Evolutionary conservation across 257 asterid genomes (phyloP), one percentile per base, ranked within the genome.

Genomic region (Leonotis leonurus): DNA sequence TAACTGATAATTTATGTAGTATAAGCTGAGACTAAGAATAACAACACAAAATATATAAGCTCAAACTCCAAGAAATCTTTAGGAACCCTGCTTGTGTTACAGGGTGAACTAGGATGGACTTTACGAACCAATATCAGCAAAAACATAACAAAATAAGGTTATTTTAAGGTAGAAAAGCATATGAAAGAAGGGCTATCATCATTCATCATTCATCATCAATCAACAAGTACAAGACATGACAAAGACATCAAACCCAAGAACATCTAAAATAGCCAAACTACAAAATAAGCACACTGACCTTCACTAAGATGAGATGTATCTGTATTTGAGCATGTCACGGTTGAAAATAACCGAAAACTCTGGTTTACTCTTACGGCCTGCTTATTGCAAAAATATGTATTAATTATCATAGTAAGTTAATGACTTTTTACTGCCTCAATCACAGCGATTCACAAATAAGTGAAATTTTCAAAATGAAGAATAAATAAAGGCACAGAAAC

Each of bases 351-450:
- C 51, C 90, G 94, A 71, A 93, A 93, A 54, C 75, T 76, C 67
- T 82, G 84, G 60, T 78, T 80, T 58, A 93, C 99, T 68, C 85
- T 78, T 40, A 89, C 73, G 46, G 84, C 88, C 99, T 92, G 93
- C 81, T 80, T 11, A 67, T 26, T 36, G 37, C 26, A 56, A 13
- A 18, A 30, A 27, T 32, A 46, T 11, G 14, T 29, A 67, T 22
- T 30, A 20, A 51, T 13, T 29, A 61, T 18, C 27, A 35, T 10
- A 56, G 35, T 41, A 50, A 58, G 14, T 18, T 5, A 53, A 22
- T 21, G 56, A 17, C 27, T 41, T 41, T 20, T 2, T 35, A 22
- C 12, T 52, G 33, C 53, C 33, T 22, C 26, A 54, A 62, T 22
- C 33, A 45, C 20, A 22, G 46, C 24, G 35, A 48, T 14, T 3